phyloP scores from a whole-genome alignment of 768 basidiomycete genomes.

The Punctularia strigosozonata region DNA sequence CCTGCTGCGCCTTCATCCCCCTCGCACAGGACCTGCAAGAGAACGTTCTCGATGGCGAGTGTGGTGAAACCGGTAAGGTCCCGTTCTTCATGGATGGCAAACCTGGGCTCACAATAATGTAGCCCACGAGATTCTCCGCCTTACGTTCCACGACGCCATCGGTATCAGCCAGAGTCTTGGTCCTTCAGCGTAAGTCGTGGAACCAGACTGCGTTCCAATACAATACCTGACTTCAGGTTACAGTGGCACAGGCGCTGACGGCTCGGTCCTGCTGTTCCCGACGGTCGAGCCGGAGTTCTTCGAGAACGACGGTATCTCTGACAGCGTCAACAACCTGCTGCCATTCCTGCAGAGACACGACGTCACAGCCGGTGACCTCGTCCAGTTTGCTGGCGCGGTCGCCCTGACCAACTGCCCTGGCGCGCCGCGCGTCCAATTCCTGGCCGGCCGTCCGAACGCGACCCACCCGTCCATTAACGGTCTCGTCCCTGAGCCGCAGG shows the following conservation, averaged over 20 bases:
- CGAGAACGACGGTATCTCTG: constrained; percentile 13
- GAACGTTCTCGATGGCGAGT: constrained; percentile 23
- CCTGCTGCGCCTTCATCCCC: neutral
- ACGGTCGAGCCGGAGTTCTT: constrained; percentile 12
- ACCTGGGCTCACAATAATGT: too few relatives aligned
- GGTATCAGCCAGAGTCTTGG: constrained; percentile 9
- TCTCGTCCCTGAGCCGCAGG: too few relatives aligned
- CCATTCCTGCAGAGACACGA: constrained; percentile 3
- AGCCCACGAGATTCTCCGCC: constrained; percentile 18
- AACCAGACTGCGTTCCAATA: too few relatives aligned
- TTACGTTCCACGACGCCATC: constrained; percentile 18
- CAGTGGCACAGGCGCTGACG: constrained; percentile 13
- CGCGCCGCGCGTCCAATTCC: too few relatives aligned
- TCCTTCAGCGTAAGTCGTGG: too few relatives aligned
- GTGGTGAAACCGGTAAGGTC: too few relatives aligned
- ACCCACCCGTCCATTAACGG: too few relatives aligned
- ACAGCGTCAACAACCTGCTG: constrained; percentile 10
- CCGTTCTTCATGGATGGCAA: too few relatives aligned
- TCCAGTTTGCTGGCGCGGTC: constrained; percentile 12
- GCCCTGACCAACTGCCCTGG: too few relatives aligned
- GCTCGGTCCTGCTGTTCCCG: constrained; percentile 12
- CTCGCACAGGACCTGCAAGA: constrained; percentile 19
- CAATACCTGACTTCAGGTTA: too few relatives aligned
- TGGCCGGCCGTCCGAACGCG: too few relatives aligned
- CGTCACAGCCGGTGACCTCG: constrained; percentile 8